Percentiles rank a stretch among this genome's conserved stretches.
Evolutionary conservation across 306 rosid species (phyloP).

Genomic region (Cyclanthera cordifolia): DNA sequence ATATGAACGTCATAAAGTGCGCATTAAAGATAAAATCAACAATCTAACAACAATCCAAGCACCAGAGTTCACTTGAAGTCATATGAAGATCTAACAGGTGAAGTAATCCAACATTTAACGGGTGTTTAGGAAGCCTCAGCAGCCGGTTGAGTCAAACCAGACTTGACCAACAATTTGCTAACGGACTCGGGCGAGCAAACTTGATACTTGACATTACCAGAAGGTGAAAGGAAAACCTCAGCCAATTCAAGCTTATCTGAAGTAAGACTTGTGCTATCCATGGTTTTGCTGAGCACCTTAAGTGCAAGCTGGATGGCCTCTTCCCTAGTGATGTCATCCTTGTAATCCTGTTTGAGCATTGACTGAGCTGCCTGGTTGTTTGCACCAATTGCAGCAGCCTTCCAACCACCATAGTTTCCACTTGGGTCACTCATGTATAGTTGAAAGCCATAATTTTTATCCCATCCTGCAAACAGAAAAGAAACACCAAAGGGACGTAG

Average conservation of each 20-base stretch:
- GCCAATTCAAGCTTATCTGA: conserved; percentile 36
- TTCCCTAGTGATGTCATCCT: conserved; percentile 30
- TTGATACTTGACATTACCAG: conserved; percentile 33
- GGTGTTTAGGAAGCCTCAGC: conserved; percentile 19
- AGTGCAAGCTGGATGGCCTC: conserved; percentile 31
- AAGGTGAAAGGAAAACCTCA: conserved; percentile 27
- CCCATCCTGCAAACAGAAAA: conserved; percentile 31
- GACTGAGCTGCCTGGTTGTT: conserved; percentile 35
- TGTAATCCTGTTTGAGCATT: conserved; percentile 30
- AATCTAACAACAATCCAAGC: not conserved
- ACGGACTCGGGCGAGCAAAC: conserved; percentile 25
- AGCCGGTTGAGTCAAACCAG: conserved; percentile 28
- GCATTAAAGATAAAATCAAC: not conserved
- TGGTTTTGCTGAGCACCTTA: conserved; percentile 37
- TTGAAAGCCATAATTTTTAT: conserved; percentile 28
- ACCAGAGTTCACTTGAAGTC: not conserved
- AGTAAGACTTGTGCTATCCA: conserved; percentile 39
- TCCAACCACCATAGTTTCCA: conserved; percentile 33
- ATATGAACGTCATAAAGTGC: not conserved
- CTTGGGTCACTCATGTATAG: conserved; percentile 36
- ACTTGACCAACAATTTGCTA: conserved; percentile 27
- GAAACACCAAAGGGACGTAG: conserved; percentile 32
- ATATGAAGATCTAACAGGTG: not conserved
- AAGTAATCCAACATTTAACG: not conserved
- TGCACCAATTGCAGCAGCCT: conserved; percentile 31